These are phyloP conservation scores for Wilhelminamyces savonicus DNA, from an alignment of 805 yeast species.

Conservation along the genomic window DNA sequence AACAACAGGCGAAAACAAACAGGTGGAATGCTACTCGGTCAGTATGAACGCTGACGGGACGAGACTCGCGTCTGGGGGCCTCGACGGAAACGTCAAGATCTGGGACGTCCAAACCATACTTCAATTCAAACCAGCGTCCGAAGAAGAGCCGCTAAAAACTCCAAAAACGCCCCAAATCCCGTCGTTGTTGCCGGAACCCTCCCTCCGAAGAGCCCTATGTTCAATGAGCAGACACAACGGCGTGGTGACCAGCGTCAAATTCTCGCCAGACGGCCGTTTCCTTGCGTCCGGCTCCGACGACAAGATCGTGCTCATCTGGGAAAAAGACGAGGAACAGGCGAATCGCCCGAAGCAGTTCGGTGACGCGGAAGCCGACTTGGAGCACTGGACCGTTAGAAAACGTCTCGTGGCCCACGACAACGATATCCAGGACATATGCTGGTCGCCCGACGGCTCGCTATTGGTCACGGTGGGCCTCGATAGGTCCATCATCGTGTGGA, in stretches of 20 bases:
- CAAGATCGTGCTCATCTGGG: conserved; percentile 87
- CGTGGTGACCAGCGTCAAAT: conserved; percentile 89
- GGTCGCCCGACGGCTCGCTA: conserved; percentile 93
- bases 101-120: conserved; percentile 67
- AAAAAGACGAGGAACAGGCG: conserved; percentile 63
- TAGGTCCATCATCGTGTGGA: conserved; percentile 89
- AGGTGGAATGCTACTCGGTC: conserved; percentile 80
- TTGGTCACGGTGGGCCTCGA: conserved; percentile 93
- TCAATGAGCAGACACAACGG: conserved; percentile 96
- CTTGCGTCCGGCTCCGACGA: conserved; percentile 96
- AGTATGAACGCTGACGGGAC: conserved; percentile 77
- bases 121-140: conserved; percentile 23
- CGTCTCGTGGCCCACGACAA: conserved; percentile 95
- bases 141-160: not conserved
- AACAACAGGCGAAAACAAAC: conserved; percentile 65
- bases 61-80: conserved; percentile 88
- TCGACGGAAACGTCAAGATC: conserved; percentile 82
- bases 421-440: conserved; percentile 95
- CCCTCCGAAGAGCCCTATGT: conserved; percentile 55
- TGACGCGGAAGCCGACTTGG: conserved; percentile 61
- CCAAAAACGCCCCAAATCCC: not conserved
- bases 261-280: conserved; percentile 87
- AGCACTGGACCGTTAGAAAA: conserved; percentile 92
- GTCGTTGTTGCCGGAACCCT: not conserved
- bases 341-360: conserved; percentile 65